Percentiles rank a stretch among this genome's conserved stretches.
Conservation (phyloP, 163 green algal genomes). For the Trebouxia gelatinosa region DNA sequence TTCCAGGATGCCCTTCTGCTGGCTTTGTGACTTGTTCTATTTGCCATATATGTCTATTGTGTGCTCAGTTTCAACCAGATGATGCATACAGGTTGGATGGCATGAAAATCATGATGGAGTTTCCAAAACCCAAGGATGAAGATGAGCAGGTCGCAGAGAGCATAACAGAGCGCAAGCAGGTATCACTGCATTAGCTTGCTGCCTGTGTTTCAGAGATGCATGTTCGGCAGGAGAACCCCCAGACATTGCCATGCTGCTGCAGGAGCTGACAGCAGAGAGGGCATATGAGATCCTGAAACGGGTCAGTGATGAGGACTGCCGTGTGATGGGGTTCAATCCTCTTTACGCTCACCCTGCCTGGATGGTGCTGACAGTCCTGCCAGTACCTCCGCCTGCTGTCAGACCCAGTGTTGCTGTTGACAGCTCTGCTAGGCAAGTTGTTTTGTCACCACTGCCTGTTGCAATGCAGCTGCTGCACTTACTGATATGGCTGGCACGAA, state of each 20-base stretch:
- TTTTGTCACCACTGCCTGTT: too few species aligned
- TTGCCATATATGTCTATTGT: too few species aligned
- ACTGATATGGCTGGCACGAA: too few species aligned
- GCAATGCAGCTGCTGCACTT: too few species aligned
- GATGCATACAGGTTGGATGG: constrained; percentile 68
- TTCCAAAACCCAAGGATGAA: constrained; percentile 77
- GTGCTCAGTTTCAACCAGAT: too few species aligned
- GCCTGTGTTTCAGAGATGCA: background rate
- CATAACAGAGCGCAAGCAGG: constrained; percentile 82
- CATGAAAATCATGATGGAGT: constrained; percentile 93
- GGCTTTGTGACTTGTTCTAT: too few species aligned
- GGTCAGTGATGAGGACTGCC: constrained; percentile 92
- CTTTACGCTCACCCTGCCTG: constrained; percentile 86
- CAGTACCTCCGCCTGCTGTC: constrained; percentile 90
- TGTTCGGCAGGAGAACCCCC: too few species aligned
- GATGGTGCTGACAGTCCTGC: constrained; percentile 93
- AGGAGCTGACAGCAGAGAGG: constrained; percentile 84
- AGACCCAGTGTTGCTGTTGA: constrained; percentile 90
- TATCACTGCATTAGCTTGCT: constrained; percentile 16
- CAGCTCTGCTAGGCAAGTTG: constrained; percentile 61
- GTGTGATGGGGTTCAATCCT: constrained; percentile 86
- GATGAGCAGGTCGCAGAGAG: constrained; percentile 57
- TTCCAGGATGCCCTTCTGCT: too few species aligned
- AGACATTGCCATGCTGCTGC: constrained; percentile 4
- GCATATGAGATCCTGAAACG: constrained; percentile 87